phyloP scores from a whole-genome alignment of 2,329 filamentous ascomycete genomes.

The Sporothrix mexicana region DNA sequence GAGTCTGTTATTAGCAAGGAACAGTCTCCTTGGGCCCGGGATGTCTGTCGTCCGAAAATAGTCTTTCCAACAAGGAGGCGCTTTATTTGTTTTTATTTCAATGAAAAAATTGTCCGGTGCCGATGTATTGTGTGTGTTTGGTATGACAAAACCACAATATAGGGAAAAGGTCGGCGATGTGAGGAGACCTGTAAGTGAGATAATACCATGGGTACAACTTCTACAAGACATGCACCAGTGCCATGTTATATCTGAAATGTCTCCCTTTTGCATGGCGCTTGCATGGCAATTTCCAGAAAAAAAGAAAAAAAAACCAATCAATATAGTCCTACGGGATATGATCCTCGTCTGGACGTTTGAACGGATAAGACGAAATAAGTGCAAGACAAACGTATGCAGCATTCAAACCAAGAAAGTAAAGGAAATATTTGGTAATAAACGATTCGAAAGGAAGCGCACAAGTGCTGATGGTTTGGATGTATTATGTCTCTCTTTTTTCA shows the following conservation, averaged over 20 bases:
- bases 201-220: neutral
- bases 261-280: neutral
- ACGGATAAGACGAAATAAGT: neutral
- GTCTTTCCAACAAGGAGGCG: neutral
- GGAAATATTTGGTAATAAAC: neutral
- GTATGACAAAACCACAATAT: neutral
- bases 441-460: neutral
- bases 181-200: neutral
- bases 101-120: neutral
- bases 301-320: too few species aligned
- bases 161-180: conserved; percentile 16
- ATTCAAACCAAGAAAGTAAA: neutral
- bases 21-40: neutral
- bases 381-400: neutral
- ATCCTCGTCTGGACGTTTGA: neutral
- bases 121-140: neutral
- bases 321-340: neutral
- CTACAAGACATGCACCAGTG: neutral
- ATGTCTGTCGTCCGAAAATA: neutral
- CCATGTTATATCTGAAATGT: neutral
- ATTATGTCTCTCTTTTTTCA: neutral
- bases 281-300: neutral
- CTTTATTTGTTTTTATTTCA: neutral
- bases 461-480: neutral
- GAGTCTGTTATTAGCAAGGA: neutral